A percentile compares a stretch with the other conserved stretches of the same genome.
Conservation (phyloP, 169 alveolate genomes). For the Eimeria maxima region DNA sequence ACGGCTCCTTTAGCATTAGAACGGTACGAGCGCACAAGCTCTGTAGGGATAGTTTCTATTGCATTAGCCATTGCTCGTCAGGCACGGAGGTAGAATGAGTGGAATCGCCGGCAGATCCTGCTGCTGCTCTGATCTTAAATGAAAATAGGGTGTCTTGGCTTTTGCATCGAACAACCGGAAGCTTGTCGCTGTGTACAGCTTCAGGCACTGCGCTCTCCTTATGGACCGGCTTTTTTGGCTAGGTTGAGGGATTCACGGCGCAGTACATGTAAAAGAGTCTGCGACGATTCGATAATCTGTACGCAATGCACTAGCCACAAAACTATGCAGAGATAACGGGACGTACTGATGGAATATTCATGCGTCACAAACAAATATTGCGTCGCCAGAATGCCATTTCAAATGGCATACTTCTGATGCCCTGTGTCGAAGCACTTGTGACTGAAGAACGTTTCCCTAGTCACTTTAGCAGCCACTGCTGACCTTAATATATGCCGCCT, state of each 20-base stretch:
- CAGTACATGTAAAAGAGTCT: conserved; percentile 94
- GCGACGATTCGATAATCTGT: conserved; percentile 95
- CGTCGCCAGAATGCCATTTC: too few species aligned
- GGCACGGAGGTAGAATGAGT: not conserved
- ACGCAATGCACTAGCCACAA: not conserved
- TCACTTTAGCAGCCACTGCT: not conserved
- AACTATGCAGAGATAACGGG: not conserved
- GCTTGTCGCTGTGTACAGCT: not conserved
- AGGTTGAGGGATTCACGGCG: conserved; percentile 92
- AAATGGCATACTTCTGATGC: not conserved
- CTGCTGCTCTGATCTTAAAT: not conserved
- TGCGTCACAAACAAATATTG: too few species aligned
- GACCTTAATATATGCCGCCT: conserved; percentile 92
- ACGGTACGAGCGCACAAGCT: too few species aligned
- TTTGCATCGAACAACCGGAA: not conserved
- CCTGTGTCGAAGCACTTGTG: not conserved
- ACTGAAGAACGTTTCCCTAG: not conserved
- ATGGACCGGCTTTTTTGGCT: conserved; percentile 79
- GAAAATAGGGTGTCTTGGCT: not conserved
- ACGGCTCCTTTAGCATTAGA: too few species aligned
- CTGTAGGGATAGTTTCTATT: not conserved
- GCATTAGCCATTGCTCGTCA: too few species aligned
- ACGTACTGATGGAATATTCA: too few species aligned
- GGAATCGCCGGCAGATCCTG: not conserved
- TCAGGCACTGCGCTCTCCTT: not conserved